Conservation (phyloP, 108 stramenopile genomes). For the Pseudonitzschia pungens region DNA sequence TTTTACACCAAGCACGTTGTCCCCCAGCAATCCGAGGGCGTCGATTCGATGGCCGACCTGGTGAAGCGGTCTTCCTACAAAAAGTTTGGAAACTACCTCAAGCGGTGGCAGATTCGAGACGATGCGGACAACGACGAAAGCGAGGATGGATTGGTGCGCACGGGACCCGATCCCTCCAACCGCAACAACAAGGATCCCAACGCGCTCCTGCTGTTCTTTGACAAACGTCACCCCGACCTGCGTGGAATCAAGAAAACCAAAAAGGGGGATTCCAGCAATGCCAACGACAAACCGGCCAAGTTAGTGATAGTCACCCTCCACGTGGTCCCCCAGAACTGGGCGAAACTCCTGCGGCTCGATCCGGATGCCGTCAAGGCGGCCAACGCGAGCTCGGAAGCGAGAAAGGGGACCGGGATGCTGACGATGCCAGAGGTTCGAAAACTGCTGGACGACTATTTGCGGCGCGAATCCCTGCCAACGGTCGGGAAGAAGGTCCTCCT, state of each 20-base stretch:
- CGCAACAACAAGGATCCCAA: slow-evolving; percentile 57
- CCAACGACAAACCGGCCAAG: slow-evolving; percentile 19
- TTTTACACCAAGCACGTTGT: slow-evolving; percentile 75
- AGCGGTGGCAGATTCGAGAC: slow-evolving; percentile 42
- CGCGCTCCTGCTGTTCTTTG: slow-evolving; percentile 49
- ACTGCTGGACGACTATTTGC: slow-evolving; percentile 65
- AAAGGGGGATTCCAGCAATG: neutral
- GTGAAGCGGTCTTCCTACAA: slow-evolving; percentile 73
- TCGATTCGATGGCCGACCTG: slow-evolving; percentile 44
- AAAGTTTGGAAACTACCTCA: slow-evolving; percentile 75
- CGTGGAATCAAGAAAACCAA: slow-evolving; percentile 16
- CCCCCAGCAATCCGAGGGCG: slow-evolving; percentile 30
- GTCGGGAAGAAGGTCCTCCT: slow-evolving; percentile 39
- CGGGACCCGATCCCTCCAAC: slow-evolving; percentile 44
- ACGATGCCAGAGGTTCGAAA: slow-evolving; percentile 67
- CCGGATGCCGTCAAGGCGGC: slow-evolving; percentile 65
- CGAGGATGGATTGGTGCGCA: slow-evolving; percentile 43
- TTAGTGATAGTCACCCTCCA: slow-evolving; percentile 65
- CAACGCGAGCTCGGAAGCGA: slow-evolving; percentile 74
- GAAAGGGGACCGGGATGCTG: slow-evolving; percentile 74
- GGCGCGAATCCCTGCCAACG: slow-evolving; percentile 46
- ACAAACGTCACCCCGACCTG: slow-evolving; percentile 52
- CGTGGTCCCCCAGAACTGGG: slow-evolving; percentile 57
- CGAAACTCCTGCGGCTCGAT: slow-evolving; percentile 49
- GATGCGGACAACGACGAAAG: neutral